Percentiles rank a stretch among this genome's conserved stretches.
These are phyloP conservation scores for Chaetomiaceae sp. DNA, from an alignment of 2,329 filamentous ascomycete genomes.

Conservation along the genomic window DNA sequence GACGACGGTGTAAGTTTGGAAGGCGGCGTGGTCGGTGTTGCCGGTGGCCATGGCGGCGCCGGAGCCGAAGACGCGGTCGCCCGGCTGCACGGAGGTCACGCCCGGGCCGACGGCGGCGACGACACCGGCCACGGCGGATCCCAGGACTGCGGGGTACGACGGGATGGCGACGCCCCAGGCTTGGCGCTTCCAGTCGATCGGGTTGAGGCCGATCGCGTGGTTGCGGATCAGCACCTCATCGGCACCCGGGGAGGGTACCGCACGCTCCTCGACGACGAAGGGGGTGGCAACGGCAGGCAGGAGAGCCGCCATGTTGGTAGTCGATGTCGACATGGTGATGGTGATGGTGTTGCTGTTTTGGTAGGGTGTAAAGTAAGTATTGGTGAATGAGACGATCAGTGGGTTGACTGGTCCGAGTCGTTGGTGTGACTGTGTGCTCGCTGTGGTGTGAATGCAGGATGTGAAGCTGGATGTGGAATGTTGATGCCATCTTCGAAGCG, in stretches of 20 bases:
- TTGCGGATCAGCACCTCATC: neutral
- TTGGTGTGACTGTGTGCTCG: no score
- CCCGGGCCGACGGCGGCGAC: neutral
- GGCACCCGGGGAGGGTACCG: neutral
- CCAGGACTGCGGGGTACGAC: neutral
- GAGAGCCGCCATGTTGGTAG: conserved; percentile 6
- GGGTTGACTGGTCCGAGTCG: no score
- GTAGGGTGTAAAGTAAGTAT: no score
- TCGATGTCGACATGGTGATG: conserved; percentile 1
- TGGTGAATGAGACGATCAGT: no score
- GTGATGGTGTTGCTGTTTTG: no score
- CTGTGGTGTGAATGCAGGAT: no score
- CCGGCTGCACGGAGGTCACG: neutral
- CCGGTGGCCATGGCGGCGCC: neutral
- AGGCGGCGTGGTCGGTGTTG: neutral
- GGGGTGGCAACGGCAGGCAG: neutral
- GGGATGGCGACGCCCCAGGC: neutral
- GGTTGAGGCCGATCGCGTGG: neutral
- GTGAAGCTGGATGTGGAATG: no score
- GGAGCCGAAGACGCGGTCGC: neutral
- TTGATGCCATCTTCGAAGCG: no score
- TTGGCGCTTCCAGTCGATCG: neutral
- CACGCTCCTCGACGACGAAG: conserved; percentile 1
- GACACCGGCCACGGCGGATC: neutral
- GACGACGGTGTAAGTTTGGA: neutral